phyloP scores from a whole-genome alignment of 805 yeast genomes.

The Middelhovenomyces tepae region DNA sequence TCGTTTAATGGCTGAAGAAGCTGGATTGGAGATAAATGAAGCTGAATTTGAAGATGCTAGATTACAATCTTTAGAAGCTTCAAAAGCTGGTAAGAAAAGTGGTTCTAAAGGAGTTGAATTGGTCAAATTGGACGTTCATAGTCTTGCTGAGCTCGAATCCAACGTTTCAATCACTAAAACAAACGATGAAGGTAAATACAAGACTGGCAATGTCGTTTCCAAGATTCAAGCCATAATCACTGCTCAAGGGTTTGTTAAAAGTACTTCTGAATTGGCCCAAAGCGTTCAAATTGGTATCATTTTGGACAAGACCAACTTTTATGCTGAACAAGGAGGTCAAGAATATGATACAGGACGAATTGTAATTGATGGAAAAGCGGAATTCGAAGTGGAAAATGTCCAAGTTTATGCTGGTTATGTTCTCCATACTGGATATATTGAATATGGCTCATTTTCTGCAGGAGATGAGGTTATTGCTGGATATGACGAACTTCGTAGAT shows the following conservation, averaged over 20 bases:
- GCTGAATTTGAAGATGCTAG: conserved; percentile 87
- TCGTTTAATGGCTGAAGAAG: conserved; percentile 97
- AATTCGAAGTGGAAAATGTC: conserved; percentile 84
- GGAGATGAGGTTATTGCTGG: conserved; percentile 73
- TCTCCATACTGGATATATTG: conserved; percentile 81
- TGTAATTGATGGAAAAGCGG: conserved; percentile 78
- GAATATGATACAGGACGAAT: conserved; percentile 91
- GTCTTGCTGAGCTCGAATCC: conserved; percentile 56
- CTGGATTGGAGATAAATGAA: conserved; percentile 86
- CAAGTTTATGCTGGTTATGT: conserved; percentile 93
- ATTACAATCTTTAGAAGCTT: conserved; percentile 84
- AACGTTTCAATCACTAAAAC: conserved; percentile 63
- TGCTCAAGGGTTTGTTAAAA: conserved; percentile 53
- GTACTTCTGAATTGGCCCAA: conserved; percentile 28
- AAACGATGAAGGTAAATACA: conserved; percentile 74
- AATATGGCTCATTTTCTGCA: conserved; percentile 65
- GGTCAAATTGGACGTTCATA: conserved; percentile 85
- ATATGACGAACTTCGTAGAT: conserved; percentile 86
- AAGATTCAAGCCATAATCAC: conserved; percentile 58
- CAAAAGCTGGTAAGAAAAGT: conserved; percentile 74
- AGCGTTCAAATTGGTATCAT: conserved; percentile 66
- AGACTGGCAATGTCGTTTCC: conserved; percentile 56
- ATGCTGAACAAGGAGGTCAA: conserved; percentile 99
- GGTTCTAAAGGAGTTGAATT: conserved; percentile 40
- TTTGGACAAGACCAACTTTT: conserved; percentile 85